A percentile compares a stretch with the other conserved stretches of the same genome.
These are phyloP conservation scores for Scheffersomyces lignosus DNA, from an alignment of 805 yeast species.

Conservation along the genomic window DNA sequence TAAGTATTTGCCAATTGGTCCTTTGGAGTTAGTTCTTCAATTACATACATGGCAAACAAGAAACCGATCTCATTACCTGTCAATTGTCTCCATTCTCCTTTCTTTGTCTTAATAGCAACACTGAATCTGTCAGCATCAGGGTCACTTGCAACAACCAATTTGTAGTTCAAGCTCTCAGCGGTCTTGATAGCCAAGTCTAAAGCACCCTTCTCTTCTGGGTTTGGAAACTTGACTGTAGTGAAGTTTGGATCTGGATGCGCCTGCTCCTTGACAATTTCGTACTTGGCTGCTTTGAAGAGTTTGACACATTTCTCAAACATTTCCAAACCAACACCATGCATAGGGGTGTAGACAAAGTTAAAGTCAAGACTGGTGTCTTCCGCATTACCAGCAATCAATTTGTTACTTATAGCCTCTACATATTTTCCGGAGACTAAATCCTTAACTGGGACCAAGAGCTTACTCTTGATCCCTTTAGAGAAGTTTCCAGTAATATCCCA, in stretches of 20 bases:
- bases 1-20: conserved; percentile 40
- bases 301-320: conserved; percentile 45
- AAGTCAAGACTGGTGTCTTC: conserved; percentile 25
- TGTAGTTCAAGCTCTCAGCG: conserved; percentile 54
- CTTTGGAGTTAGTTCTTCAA: conserved; percentile 31
- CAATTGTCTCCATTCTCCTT: conserved; percentile 67
- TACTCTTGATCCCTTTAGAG: conserved; percentile 15
- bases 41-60: conserved; percentile 69
- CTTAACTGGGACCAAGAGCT: conserved; percentile 41
- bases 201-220: conserved; percentile 96
- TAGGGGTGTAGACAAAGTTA: conserved; percentile 81
- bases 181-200: conserved; percentile 62
- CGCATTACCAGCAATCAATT: conserved; percentile 41
- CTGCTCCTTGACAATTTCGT: conserved; percentile 60
- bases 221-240: conserved; percentile 85
- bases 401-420: conserved; percentile 19
- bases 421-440: conserved; percentile 45
- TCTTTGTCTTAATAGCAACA: conserved; percentile 57
- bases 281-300: conserved; percentile 34
- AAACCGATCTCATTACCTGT: conserved; percentile 92
- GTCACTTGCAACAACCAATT: conserved; percentile 81
- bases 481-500: conserved; percentile 47
- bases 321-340: conserved; percentile 91
- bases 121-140: conserved; percentile 97
- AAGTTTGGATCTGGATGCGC: conserved; percentile 79